These are phyloP conservation scores for Teratosphaeria viscida DNA, from an alignment of 2,329 filamentous ascomycete species.

Conservation along the genomic window DNA sequence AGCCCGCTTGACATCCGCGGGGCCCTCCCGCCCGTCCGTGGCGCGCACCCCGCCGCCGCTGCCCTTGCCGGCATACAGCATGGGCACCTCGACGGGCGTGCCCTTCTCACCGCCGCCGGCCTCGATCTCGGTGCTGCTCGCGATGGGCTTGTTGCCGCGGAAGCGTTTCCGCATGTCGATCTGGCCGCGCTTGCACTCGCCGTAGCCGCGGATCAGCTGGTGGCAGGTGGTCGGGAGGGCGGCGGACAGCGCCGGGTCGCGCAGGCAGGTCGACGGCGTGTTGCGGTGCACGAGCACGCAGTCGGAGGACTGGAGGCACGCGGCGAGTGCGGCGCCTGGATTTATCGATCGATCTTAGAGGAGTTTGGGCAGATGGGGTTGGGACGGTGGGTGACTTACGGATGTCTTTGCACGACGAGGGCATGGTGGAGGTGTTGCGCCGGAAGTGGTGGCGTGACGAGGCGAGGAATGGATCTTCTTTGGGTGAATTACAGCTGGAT, in stretches of 20 bases:
- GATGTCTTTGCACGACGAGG: conserved; percentile 92
- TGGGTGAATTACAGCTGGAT: not conserved
- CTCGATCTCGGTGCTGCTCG: conserved; percentile 55
- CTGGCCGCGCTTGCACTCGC: conserved; percentile 90
- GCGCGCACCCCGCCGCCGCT: conserved; percentile 13
- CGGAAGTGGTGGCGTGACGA: not conserved
- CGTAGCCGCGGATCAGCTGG: conserved; percentile 84
- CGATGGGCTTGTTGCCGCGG: conserved; percentile 80
- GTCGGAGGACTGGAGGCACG: conserved; percentile 92
- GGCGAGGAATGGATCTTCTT: not conserved
- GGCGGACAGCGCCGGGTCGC: conserved; percentile 61
- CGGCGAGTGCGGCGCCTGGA: conserved; percentile 76
- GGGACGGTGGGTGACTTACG: conserved; percentile 48
- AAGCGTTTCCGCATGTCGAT: conserved; percentile 99
- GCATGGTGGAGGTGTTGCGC: conserved; percentile 49
- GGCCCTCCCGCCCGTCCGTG: conserved; percentile 21
- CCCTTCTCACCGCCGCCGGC: conserved; percentile 29
- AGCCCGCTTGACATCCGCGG: not conserved
- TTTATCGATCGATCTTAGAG: not conserved
- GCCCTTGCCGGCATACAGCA: conserved; percentile 58
- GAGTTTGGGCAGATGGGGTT: not conserved
- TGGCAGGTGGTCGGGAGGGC: conserved; percentile 80
- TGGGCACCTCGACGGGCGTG: conserved; percentile 41
- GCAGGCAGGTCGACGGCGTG: conserved; percentile 77
- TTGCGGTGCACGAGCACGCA: conserved; percentile 91